These are phyloP conservation scores for Colletotrichum sp. DNA, from an alignment of 2,329 filamentous ascomycete species.

Conservation along the genomic window DNA sequence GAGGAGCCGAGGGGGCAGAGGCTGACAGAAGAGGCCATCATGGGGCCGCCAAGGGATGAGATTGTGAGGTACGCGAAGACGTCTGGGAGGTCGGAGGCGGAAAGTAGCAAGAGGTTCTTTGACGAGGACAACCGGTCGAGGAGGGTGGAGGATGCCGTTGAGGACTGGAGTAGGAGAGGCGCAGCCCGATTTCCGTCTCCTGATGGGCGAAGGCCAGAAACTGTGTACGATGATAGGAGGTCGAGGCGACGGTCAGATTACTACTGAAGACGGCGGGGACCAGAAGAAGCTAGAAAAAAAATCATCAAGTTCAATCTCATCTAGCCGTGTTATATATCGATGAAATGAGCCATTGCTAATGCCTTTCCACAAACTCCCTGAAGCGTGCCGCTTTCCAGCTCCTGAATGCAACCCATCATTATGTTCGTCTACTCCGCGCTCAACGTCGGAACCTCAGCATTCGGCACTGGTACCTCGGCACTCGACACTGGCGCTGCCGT, in stretches of 20 bases:
- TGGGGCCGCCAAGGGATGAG: background rate
- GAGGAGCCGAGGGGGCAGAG: background rate
- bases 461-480: background rate
- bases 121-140: background rate
- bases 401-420: background rate
- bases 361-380: background rate
- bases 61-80: constrained; percentile 4
- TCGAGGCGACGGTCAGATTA: background rate
- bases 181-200: background rate
- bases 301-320: background rate
- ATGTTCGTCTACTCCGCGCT: constrained; percentile 18
- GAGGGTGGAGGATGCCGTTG: background rate
- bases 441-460: background rate
- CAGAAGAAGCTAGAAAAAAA: background rate
- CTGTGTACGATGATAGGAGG: background rate
- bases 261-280: background rate
- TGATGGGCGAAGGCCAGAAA: background rate
- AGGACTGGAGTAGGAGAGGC: constrained; percentile 8
- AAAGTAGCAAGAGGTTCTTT: background rate
- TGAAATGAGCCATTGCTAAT: background rate
- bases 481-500: background rate
- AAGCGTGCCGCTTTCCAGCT: background rate
- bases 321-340: constrained; percentile 2
- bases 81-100: background rate
- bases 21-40: background rate